A percentile compares a stretch with the other conserved stretches of the same genome.
Conservation (phyloP, 495 filamentous ascomycete genomes). For the Penicillium flavigenum region DNA sequence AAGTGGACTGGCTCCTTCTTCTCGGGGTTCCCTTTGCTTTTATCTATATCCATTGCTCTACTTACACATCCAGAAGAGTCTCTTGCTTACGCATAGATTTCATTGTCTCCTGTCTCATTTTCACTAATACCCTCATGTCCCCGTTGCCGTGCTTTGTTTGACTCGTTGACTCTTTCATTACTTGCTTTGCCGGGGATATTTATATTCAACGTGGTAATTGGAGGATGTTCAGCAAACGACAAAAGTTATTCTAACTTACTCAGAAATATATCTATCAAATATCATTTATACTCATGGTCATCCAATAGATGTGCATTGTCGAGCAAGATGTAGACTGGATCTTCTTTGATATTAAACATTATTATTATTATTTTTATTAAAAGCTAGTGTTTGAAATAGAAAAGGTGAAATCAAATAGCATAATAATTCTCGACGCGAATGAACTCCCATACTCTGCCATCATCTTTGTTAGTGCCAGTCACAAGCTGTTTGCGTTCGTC, state of each 20-base stretch:
- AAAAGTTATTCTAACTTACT: conserved; percentile 4
- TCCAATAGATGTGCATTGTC: background rate
- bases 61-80: background rate
- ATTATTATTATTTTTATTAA: no score
- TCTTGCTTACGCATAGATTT: conserved; percentile 16
- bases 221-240: background rate
- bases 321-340: background rate
- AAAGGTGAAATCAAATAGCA: background rate
- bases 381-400: background rate
- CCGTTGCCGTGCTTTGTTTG: conserved; percentile 1
- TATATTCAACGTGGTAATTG: background rate
- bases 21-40: conserved; percentile 3
- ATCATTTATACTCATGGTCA: background rate
- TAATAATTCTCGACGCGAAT: background rate
- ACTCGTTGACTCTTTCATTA: background rate
- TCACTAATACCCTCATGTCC: conserved; percentile 24
- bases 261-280: background rate
- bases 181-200: background rate
- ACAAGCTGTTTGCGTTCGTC: background rate
- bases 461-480: background rate
- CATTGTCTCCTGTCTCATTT: conserved; percentile 6
- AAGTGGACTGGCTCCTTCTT: conserved; percentile 27
- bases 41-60: conserved; percentile 10
- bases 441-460: background rate
- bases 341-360: background rate